phyloP scores from a whole-genome alignment of 768 basidiomycete species.

The Suillus spraguei region DNA sequence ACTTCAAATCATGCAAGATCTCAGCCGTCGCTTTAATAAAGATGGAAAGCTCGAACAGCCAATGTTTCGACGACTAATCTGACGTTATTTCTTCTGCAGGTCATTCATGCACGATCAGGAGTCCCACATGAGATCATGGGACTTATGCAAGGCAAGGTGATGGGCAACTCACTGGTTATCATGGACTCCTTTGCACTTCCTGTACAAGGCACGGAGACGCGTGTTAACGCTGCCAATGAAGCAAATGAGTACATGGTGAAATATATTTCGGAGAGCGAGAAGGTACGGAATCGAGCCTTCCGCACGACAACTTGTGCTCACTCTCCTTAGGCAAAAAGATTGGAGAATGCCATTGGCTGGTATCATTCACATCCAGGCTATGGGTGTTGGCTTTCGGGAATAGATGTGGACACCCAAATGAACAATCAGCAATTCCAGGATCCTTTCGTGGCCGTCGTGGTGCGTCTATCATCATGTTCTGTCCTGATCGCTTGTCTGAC shows the following conservation, averaged over 20 bases:
- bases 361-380: slow-evolving; percentile 99
- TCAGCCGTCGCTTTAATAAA: slow-evolving; percentile 95
- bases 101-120: slow-evolving; percentile 97
- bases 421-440: slow-evolving; percentile 95
- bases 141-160: slow-evolving; percentile 95
- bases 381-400: slow-evolving; percentile 98
- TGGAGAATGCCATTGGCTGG: slow-evolving; percentile 94
- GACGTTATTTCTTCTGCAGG: slow-evolving; percentile 51
- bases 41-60: slow-evolving; percentile 59
- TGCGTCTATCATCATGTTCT: slow-evolving; percentile 40
- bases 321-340: slow-evolving; percentile 66
- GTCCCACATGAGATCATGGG: slow-evolving; percentile 99
- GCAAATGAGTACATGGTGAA: slow-evolving; percentile 99
- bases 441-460: slow-evolving; percentile 96
- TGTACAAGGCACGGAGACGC: slow-evolving; percentile 97
- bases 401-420: slow-evolving; percentile 96
- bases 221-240: slow-evolving; percentile 94
- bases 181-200: slow-evolving; percentile 98
- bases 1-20: slow-evolving; percentile 91
- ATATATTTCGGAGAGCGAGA: slow-evolving; percentile 80
- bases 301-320: not conserved
- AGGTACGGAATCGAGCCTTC: slow-evolving; percentile 44
- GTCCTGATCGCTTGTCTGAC: not conserved
- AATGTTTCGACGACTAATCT: slow-evolving; percentile 6
- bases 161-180: slow-evolving; percentile 76